Percentiles rank a stretch among this genome's conserved stretches.
These are phyloP conservation scores for Trichoderma sp. DNA, from an alignment of 2,329 filamentous ascomycete genomes.

Conservation along the genomic window DNA sequence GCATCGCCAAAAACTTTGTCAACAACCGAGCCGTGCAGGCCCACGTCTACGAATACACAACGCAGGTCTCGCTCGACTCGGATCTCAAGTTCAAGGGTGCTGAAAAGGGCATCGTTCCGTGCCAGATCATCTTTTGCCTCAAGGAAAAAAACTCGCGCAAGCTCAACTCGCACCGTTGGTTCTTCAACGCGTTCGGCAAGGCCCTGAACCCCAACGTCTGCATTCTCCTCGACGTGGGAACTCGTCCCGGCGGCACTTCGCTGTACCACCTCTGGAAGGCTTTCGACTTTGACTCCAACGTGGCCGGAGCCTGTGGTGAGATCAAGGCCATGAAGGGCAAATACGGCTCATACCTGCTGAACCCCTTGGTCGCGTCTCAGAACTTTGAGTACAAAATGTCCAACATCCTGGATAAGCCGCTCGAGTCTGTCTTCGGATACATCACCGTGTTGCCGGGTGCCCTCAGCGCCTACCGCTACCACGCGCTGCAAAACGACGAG, in stretches of 20 bases:
- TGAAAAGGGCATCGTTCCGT: constrained; percentile 97
- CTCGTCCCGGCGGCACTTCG: constrained; percentile 82
- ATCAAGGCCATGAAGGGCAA: constrained; percentile 97
- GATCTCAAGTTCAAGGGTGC: constrained; percentile 99
- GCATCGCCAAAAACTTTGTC: constrained; percentile 97
- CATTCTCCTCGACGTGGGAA: constrained; percentile 94
- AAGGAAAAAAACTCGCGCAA: constrained; percentile 99
- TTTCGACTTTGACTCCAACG: constrained; percentile 96
- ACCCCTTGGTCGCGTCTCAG: constrained; percentile 92
- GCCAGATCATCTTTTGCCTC: constrained; percentile 96
- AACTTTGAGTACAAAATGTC: constrained; percentile 99
- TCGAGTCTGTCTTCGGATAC: constrained; percentile 97
- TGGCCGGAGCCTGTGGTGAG: constrained; percentile 94
- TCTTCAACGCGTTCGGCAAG: constrained; percentile 96
- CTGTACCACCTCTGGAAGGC: constrained; percentile 99
- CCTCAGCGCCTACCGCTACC: constrained; percentile 91
- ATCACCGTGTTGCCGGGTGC: constrained; percentile 96
- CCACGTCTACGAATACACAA: constrained; percentile 98
- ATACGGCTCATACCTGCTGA: constrained; percentile 78
- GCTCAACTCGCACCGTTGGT: constrained; percentile 97
- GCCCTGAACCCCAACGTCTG: constrained; percentile 95
- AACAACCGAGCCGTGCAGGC: constrained; percentile 94
- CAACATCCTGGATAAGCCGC: constrained; percentile 95
- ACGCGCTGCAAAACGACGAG: constrained; percentile 94
- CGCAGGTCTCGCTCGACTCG: constrained; percentile 91